Evolutionary conservation across 78 protist species (phyloP).

Genomic region (Dictyostelium purpureum): DNA sequence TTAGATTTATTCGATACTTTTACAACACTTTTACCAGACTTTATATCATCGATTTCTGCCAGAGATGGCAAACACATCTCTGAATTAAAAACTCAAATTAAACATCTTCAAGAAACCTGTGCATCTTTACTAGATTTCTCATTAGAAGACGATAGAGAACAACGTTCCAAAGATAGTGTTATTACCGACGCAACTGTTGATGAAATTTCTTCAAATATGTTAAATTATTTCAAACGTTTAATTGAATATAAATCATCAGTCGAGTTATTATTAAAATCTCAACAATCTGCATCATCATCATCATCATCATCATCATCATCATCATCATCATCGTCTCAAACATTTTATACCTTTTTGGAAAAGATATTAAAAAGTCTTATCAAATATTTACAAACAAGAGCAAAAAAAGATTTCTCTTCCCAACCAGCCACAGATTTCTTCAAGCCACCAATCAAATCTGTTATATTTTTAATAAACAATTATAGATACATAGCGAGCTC

Average conservation of each 20-base stretch:
- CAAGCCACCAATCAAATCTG: constrained; percentile 6
- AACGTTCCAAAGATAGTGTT: not conserved
- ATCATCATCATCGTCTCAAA: not conserved
- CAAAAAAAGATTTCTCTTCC: constrained; percentile 21
- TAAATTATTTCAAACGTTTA: constrained; percentile 67
- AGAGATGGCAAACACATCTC: constrained; percentile 64
- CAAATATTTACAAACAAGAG: constrained; percentile 28
- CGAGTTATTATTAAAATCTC: constrained; percentile 35
- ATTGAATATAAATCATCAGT: constrained; percentile 57
- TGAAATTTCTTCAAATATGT: constrained; percentile 50
- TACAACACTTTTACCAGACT: constrained; percentile 41
- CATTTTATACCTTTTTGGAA: constrained; percentile 37
- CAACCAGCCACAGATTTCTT: constrained; percentile 25
- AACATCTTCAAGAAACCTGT: constrained; percentile 23
- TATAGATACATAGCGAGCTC: constrained; percentile 37
- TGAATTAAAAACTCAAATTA: constrained; percentile 28
- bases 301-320: not conserved
- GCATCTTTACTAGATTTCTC: constrained; percentile 34
- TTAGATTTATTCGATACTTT: constrained; percentile 62
- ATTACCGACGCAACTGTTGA: constrained; percentile 51
- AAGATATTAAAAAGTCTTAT: constrained; percentile 24
- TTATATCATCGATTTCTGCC: not conserved
- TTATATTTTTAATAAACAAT: constrained; percentile 41
- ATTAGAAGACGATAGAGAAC: constrained; percentile 3
- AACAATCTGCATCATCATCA: not conserved